Evolutionary conservation across 148 eudicot species (phyloP), one percentile per base, ranked within the genome.

Genomic region (Nepenthes gracilis): DNA sequence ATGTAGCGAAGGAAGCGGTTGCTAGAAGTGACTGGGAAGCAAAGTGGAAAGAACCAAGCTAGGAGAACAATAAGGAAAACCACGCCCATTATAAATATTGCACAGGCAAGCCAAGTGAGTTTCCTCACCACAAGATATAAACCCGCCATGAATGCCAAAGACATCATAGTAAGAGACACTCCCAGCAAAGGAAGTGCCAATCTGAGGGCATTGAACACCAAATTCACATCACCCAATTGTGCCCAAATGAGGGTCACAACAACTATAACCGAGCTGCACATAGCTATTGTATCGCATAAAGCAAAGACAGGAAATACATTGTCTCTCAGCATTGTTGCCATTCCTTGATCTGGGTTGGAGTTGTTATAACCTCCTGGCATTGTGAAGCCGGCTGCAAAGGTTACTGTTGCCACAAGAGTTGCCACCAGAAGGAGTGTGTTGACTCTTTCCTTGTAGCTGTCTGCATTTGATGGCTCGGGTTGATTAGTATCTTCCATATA

Each of bases 311-410:
- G 10, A 49, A 49, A 49, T 2, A 5, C 11, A 5, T 49, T 49
- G 53, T n/a, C 15, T 3, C 53, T 5, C n/a, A 49, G 53, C 53
- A 49, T 49, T 11, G 59, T 37, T 13, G 79, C 69, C 48, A 59
- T 58, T 54, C 79, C 82, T 15, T 6, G 52, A 13, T 78, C 36
- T 6, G 59, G 54, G 4, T 36, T 50, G 8, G 77, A 55, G 38
- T 36, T 54, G 37, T 47, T 69, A 13, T 65, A 60, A 2, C 83
- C 77, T 35, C 77, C 79, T 1, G 79, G 83, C 67, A 72, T n/a
- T 1, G 77, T 63, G 55, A 75, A 69, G 37, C 79, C 70, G 2
- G 83, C 74, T 2, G 74, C 70, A 54, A 75, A 78, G 23, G 74
- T 78, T 7, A 74, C 67, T 12, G 78, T 74, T 36, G 74, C 70